phyloP scores from a whole-genome alignment of 2,329 filamentous ascomycete genomes.

The Cladophialophora immunda region DNA sequence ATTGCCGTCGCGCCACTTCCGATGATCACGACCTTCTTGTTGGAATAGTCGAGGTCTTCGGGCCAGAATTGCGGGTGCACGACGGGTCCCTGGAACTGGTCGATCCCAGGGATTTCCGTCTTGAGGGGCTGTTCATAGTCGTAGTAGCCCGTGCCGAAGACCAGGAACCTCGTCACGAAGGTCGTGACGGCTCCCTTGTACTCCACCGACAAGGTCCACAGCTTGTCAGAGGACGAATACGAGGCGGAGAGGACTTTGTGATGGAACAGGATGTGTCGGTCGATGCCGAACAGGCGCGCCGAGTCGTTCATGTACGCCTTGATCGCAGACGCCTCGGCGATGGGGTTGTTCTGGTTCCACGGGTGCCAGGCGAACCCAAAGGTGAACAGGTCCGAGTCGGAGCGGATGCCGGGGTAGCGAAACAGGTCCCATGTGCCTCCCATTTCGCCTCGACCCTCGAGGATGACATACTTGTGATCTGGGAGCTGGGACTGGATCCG shows the following conservation, averaged over 20 bases:
- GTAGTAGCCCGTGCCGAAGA: slow-evolving; percentile 75
- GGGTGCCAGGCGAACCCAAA: slow-evolving; percentile 75
- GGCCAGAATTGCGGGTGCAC: slow-evolving; percentile 82
- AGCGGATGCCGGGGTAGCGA: slow-evolving; percentile 71
- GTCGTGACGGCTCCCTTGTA: slow-evolving; percentile 1
- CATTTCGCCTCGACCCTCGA: slow-evolving; percentile 71
- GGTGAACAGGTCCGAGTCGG: slow-evolving; percentile 68
- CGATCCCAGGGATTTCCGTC: slow-evolving; percentile 70
- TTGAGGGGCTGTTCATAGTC: slow-evolving; percentile 71
- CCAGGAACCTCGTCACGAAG: slow-evolving; percentile 57
- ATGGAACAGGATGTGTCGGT: slow-evolving; percentile 61
- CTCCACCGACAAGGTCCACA: slow-evolving; percentile 52
- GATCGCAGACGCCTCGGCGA: slow-evolving; percentile 63
- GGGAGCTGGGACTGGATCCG: slow-evolving; percentile 69
- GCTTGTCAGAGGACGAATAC: slow-evolving; percentile 63
- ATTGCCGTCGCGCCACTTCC: slow-evolving; percentile 81
- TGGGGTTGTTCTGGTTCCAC: slow-evolving; percentile 64
- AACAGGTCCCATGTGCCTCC: slow-evolving; percentile 84
- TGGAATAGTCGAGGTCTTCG: slow-evolving; percentile 68
- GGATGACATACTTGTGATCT: slow-evolving; percentile 66
- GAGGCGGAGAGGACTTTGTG: slow-evolving; percentile 60
- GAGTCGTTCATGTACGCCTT: slow-evolving; percentile 63
- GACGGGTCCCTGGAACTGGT: slow-evolving; percentile 68
- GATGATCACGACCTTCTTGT: slow-evolving; percentile 74
- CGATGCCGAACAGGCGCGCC: slow-evolving; percentile 60